Conservation (phyloP, 305 asterid genomes). For the Monarda citriodora region DNA sequence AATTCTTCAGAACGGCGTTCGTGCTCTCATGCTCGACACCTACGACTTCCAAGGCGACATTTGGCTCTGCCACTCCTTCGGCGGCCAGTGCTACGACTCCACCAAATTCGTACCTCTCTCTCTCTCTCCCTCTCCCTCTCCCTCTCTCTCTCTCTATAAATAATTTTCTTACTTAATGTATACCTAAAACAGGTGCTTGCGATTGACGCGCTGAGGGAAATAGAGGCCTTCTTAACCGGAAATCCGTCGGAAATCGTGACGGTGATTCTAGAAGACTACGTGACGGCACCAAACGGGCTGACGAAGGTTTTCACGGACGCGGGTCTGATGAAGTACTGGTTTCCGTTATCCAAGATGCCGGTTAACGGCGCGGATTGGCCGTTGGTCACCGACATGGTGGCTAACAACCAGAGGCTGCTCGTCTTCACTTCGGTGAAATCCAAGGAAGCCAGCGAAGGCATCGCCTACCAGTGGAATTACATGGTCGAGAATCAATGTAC, state of each 20-base stretch:
- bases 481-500: slow-evolving; percentile 92
- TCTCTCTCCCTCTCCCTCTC: neutral
- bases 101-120: slow-evolving; percentile 63
- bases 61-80: slow-evolving; percentile 92
- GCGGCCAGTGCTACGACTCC: slow-evolving; percentile 71
- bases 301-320: slow-evolving; percentile 70
- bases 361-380: slow-evolving; percentile 79
- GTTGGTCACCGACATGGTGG: slow-evolving; percentile 64
- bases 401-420: slow-evolving; percentile 66
- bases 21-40: slow-evolving; percentile 86
- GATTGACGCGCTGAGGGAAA: slow-evolving; percentile 56
- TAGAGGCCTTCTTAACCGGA: slow-evolving; percentile 59
- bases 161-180: neutral
- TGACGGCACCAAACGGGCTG: slow-evolving; percentile 62
- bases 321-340: slow-evolving; percentile 77
- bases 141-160: neutral
- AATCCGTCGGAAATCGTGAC: slow-evolving; percentile 91
- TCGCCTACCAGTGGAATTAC: slow-evolving; percentile 95
- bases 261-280: slow-evolving; percentile 85
- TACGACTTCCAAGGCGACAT: slow-evolving; percentile 75
- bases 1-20: slow-evolving; percentile 68
- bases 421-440: slow-evolving; percentile 63
- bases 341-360: slow-evolving; percentile 81
- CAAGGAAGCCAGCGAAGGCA: slow-evolving; percentile 74
- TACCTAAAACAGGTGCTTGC: slow-evolving; percentile 42